These are phyloP conservation scores for Drechslera avenae DNA, from an alignment of 2,329 filamentous ascomycete genomes.

Conservation along the genomic window DNA sequence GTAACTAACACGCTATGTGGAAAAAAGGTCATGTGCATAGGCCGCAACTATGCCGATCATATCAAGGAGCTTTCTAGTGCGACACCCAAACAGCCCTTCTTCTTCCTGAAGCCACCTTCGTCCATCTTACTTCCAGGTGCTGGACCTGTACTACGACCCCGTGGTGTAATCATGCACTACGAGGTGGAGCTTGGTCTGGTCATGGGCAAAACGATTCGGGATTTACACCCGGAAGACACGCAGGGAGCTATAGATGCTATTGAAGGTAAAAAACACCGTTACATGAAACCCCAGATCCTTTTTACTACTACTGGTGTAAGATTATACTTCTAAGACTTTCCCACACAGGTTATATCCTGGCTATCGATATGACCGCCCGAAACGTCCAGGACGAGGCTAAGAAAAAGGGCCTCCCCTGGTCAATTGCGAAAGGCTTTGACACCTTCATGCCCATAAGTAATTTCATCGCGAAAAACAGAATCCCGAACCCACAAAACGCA, in stretches of 20 bases:
- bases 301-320: too few relatives aligned
- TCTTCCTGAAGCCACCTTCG: slow-evolving; percentile 85
- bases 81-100: slow-evolving; percentile 93
- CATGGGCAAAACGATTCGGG: slow-evolving; percentile 78
- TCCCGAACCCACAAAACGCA: slow-evolving; percentile 85
- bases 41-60: slow-evolving; percentile 96
- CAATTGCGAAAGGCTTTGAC: slow-evolving; percentile 96
- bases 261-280: slow-evolving; percentile 62
- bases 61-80: slow-evolving; percentile 88
- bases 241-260: slow-evolving; percentile 81
- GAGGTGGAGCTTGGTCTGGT: slow-evolving; percentile 93
- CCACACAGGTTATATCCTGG: slow-evolving; percentile 75
- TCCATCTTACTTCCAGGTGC: slow-evolving; percentile 80
- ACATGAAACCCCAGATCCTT: too few relatives aligned
- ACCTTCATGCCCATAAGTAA: slow-evolving; percentile 90
- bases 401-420: slow-evolving; percentile 94
- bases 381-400: slow-evolving; percentile 97
- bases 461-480: slow-evolving; percentile 77
- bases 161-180: slow-evolving; percentile 85
- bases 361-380: slow-evolving; percentile 96
- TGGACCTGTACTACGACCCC: slow-evolving; percentile 80
- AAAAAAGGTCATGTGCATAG: slow-evolving; percentile 86
- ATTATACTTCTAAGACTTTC: neutral
- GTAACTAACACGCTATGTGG: neutral
- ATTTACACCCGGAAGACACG: slow-evolving; percentile 75